These are phyloP conservation scores for Diutina rugosa DNA, from an alignment of 1,139 yeast genomes.

Conservation along the genomic window DNA sequence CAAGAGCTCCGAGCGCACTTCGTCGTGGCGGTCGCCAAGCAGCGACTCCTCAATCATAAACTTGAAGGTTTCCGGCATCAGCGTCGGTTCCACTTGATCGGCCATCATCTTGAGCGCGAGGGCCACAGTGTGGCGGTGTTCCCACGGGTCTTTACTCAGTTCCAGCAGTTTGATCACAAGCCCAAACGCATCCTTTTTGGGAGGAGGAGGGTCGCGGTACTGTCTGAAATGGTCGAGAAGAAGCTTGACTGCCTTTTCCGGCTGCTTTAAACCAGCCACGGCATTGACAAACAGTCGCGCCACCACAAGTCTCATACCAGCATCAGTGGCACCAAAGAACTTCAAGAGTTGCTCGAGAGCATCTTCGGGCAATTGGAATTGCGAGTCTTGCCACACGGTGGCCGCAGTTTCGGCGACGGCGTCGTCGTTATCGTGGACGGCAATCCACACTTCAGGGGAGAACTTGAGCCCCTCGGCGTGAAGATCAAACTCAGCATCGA, in stretches of 20 bases:
- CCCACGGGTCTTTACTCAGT: constrained; percentile 68
- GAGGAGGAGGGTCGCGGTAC: constrained; percentile 65
- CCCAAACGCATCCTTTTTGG: constrained; percentile 68
- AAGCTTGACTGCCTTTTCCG: constrained; percentile 15
- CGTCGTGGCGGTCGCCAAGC: constrained; percentile 58
- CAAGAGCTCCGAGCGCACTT: constrained; percentile 73
- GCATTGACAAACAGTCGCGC: constrained; percentile 43
- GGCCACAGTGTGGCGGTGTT: constrained; percentile 72
- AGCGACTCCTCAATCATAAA: constrained; percentile 53
- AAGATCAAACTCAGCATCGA: constrained; percentile 81
- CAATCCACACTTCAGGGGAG: constrained; percentile 65
- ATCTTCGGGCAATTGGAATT: constrained; percentile 26
- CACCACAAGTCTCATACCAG: constrained; percentile 55
- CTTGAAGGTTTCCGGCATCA: constrained; percentile 38
- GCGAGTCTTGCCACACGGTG: constrained; percentile 79
- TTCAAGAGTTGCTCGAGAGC: constrained; percentile 33
- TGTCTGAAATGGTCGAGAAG: constrained; percentile 43
- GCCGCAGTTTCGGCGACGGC: constrained; percentile 53
- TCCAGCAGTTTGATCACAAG: constrained; percentile 51
- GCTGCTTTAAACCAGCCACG: constrained; percentile 16
- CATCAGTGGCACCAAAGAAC: constrained; percentile 40
- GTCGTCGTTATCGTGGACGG: constrained; percentile 62
- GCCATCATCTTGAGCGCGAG: constrained; percentile 49
- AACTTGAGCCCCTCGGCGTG: constrained; percentile 26
- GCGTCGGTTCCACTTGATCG: constrained; percentile 22